These are phyloP conservation scores for Populus davidiana DNA, from an alignment of 345 rosid species.

Conservation along the genomic window DNA sequence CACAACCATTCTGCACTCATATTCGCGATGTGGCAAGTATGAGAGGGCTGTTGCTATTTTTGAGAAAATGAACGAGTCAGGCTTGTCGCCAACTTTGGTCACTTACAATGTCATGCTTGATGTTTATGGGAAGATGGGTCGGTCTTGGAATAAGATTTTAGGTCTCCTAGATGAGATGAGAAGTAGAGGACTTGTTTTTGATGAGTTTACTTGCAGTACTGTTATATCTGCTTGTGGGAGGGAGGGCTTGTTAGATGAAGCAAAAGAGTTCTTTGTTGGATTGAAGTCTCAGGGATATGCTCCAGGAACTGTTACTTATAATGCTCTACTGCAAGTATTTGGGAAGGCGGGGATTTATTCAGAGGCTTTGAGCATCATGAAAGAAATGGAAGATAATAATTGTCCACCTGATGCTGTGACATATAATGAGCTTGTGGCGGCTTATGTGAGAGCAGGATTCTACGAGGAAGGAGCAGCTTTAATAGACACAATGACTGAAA, in stretches of 20 bases:
- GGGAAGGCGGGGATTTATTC: slow-evolving; percentile 75
- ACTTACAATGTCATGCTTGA: slow-evolving; percentile 90
- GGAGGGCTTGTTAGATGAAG: slow-evolving; percentile 73
- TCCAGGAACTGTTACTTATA: slow-evolving; percentile 78
- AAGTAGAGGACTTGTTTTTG: slow-evolving; percentile 52
- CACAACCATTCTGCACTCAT: slow-evolving; percentile 66
- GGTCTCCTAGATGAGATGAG: slow-evolving; percentile 64
- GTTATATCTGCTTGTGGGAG: slow-evolving; percentile 87
- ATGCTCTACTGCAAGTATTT: slow-evolving; percentile 70
- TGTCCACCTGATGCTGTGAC: slow-evolving; percentile 71
- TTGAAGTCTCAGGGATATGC: slow-evolving; percentile 65
- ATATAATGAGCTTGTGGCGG: slow-evolving; percentile 80
- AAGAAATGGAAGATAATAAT: slow-evolving; percentile 79
- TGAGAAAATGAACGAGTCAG: slow-evolving; percentile 63
- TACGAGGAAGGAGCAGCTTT: slow-evolving; percentile 72
- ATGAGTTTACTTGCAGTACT: slow-evolving; percentile 89
- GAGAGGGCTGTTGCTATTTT: slow-evolving; percentile 56
- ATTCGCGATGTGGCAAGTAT: slow-evolving; percentile 60
- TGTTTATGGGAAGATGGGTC: slow-evolving; percentile 85
- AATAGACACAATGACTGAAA: slow-evolving; percentile 54
- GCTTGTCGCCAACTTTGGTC: slow-evolving; percentile 70
- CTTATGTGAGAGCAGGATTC: slow-evolving; percentile 84
- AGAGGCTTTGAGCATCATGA: slow-evolving; percentile 67
- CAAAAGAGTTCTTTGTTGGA: slow-evolving; percentile 63
- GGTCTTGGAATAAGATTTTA: slow-evolving; percentile 68